Evolutionary conservation across 345 rosid species (phyloP), one percentile per base, ranked within the genome.

Genomic region (Eucalyptus curtisii): DNA sequence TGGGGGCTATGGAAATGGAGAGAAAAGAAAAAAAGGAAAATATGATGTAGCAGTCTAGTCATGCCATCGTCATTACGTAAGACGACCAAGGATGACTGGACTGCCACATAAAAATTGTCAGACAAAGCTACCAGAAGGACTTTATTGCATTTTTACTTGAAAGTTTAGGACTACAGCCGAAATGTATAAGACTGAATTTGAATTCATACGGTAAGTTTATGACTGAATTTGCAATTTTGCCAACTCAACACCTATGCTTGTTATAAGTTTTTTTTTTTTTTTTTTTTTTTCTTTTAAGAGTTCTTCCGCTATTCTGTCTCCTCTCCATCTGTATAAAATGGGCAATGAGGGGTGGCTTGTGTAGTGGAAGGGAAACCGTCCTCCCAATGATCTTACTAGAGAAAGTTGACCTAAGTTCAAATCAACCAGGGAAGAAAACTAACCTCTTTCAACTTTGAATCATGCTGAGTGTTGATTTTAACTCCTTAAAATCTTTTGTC

Each of bases 391-490:
- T 3, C 17, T 30, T 14, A 13, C 71, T 13, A 16, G 37, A 30
- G 17, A 64, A 64, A 64, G 19, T 64, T 64, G 37, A n/a, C 37
- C 71, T 30, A 64, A 30, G 37, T 64, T 64, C 19, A 61, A 85
- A 59, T 59, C 86, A 45, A 31, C 2, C 49, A 80, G 45, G 55
- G 71, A 64, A 64, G 71, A 64, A 30, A 61, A 86, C 89, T 15
- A 13, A 90, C 94, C 94, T 92, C 93, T 85, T 68, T 90, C 45
- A 93, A 86, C 82, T 90, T 92, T 89, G 90, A 90, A 89, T 93
- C 91, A 24, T 66, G 53, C 71, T 84, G 27, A 94, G 89, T 92
- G 89, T 86, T 7, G 90, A 89, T 81, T 89, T 93, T 86, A 91
- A 88, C 42, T 88, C 91, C 87, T 92, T 91, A 84, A 90, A 90